Percentiles rank a stretch among this genome's conserved stretches.
Conservation (phyloP, 768 basidiomycete genomes). For the Agaricus subrufescens region DNA sequence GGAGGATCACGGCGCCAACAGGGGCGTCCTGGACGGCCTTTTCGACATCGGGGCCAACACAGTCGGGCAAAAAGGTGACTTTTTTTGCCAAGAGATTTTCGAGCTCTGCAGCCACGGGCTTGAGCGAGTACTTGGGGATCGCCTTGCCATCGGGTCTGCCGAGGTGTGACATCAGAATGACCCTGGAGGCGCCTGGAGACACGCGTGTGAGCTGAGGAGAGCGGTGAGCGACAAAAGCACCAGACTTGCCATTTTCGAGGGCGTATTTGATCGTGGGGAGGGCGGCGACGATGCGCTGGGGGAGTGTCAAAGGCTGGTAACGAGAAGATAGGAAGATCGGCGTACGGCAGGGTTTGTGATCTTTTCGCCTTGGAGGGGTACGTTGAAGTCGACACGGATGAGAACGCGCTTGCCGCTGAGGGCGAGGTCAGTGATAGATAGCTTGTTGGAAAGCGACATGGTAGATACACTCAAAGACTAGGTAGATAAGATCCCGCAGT, state of each 20-base stretch:
- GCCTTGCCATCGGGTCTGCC: constrained; percentile 94
- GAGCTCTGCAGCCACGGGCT: constrained; percentile 79
- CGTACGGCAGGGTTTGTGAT: constrained; percentile 96
- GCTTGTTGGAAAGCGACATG: constrained; percentile 95
- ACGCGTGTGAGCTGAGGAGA: neutral
- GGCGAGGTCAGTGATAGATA: constrained; percentile 87
- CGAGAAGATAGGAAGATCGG: constrained; percentile 13
- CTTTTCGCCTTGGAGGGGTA: constrained; percentile 83
- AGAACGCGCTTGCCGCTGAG: constrained; percentile 87
- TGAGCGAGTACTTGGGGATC: constrained; percentile 85
- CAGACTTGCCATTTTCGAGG: constrained; percentile 64
- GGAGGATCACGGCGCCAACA: constrained; percentile 72
- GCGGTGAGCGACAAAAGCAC: neutral
- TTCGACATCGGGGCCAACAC: constrained; percentile 84
- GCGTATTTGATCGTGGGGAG: constrained; percentile 95
- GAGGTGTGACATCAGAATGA: constrained; percentile 96
- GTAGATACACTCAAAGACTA: constrained; percentile 18
- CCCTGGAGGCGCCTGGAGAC: constrained; percentile 64
- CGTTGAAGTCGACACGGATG: constrained; percentile 95
- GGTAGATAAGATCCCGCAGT: constrained; percentile 15
- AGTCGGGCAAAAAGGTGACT: constrained; percentile 81
- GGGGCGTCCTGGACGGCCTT: constrained; percentile 63
- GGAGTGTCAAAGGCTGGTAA: constrained; percentile 11
- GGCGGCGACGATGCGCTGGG: constrained; percentile 93
- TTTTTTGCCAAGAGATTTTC: constrained; percentile 64